phyloP scores from a whole-genome alignment of 2,329 filamentous ascomycete species.

The Ophiobolus disseminans region DNA sequence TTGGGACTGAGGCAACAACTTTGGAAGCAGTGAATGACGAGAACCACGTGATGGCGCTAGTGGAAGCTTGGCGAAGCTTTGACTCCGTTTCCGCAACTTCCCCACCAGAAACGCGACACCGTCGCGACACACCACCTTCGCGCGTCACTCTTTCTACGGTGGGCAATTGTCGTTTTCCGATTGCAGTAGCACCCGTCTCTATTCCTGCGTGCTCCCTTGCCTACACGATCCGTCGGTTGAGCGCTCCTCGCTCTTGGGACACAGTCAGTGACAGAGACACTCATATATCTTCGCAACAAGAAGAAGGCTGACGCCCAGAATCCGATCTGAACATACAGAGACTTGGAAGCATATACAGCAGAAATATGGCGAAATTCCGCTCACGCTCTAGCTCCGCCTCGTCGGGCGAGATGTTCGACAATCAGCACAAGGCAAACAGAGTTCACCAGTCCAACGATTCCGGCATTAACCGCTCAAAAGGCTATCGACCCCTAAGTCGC shows the following conservation, averaged over 20 bases:
- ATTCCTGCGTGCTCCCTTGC: conserved; percentile 36
- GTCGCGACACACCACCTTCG: conserved; percentile 11
- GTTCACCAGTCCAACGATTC: conserved; percentile 35
- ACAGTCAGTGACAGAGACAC: conserved; percentile 49
- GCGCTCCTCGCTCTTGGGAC: conserved; percentile 33
- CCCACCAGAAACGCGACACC: conserved; percentile 6
- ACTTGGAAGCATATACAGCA: conserved; percentile 9
- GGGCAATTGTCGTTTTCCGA: not conserved
- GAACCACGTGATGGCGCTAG: not conserved
- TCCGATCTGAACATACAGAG: conserved; percentile 16
- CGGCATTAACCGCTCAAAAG: conserved; percentile 45
- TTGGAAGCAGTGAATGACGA: not conserved
- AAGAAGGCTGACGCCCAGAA: conserved; percentile 42
- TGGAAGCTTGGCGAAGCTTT: conserved; percentile 4
- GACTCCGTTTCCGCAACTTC: conserved; percentile 3
- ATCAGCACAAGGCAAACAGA: conserved; percentile 46
- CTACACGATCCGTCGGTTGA: conserved; percentile 29
- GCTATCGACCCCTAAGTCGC: conserved; percentile 34
- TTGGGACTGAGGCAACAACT: not conserved
- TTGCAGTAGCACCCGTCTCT: conserved; percentile 33
- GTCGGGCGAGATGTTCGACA: conserved; percentile 38
- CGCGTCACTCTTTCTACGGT: conserved; percentile 16
- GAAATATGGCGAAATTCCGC: conserved; percentile 33
- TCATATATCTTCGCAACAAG: conserved; percentile 32
- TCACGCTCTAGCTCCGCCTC: conserved; percentile 39